Base-by-base conservation (phyloP, 495 filamentous ascomycete genomes). In the Emericellopsis terricola region DNA sequence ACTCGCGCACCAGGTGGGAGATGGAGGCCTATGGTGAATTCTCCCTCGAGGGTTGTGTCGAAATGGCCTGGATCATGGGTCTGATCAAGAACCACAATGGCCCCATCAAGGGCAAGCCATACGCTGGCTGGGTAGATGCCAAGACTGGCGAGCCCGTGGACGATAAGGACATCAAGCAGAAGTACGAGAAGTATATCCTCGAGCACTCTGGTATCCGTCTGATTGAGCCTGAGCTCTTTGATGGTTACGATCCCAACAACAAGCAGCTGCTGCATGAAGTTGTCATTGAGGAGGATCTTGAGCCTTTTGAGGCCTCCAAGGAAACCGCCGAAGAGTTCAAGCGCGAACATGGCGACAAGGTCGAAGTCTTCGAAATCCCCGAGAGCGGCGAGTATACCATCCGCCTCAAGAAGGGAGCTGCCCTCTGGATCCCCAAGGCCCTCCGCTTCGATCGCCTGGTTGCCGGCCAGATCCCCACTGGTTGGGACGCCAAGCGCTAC, bases 41-140 rank as follows among this genome's bases (percentile, higher is more conserved):
- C 63, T 96, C 91, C 13, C 73, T 96, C 13, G 89, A 96, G 56
- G 89, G 89, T 13, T 96, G 89, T 49, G 78, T 99, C 38, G 89
- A 99, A 57, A 96, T 99, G 89, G 84, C 89, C 19, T 99, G 89
- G 89, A 81, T 99, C 50, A 99, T 96, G 89, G 91, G 91, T 37
- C 76, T 96, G 38, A 96, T 99, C 57, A 92, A 81, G 61, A 91
- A 99, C 52, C 82, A 93, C 61, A 94, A 96, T 42, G 91, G 89
- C n/a, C 81, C 84, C 6, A 75, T 99, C 51, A 96, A 96, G 60
- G 89, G 91, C 50, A 78, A 93, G 62, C 73, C 77, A 28, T 96
- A 99, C 57, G 81, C 89, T 31, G 89, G 89, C 37, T 99, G 89
- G 89, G 85, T 96, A 36, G 89, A 99, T 48, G 69, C 69, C 39